Percentiles rank a stretch among this genome's conserved stretches.
phyloP scores from a whole-genome alignment of 768 basidiomycete species.

The Phlebiopsis gigantea region DNA sequence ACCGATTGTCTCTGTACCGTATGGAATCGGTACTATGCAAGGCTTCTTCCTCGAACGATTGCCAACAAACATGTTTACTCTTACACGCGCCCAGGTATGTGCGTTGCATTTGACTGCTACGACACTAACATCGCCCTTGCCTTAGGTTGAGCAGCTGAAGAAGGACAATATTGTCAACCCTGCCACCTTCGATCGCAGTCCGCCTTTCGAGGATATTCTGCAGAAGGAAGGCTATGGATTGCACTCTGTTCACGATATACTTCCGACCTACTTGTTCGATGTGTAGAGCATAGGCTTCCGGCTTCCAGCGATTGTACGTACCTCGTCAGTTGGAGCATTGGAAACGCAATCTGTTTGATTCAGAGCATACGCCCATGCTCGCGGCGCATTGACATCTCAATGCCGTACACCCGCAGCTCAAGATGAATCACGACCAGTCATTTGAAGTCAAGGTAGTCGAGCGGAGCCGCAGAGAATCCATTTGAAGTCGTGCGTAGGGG shows the following conservation, averaged over 20 bases:
- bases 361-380: no score
- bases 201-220: constrained; percentile 35
- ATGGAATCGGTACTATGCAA: constrained; percentile 57
- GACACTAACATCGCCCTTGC: neutral
- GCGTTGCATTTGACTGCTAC: neutral
- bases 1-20: constrained; percentile 62
- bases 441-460: neutral
- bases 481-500: no score
- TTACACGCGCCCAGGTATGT: constrained; percentile 66
- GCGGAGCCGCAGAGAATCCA: no score
- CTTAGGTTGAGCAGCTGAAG: constrained; percentile 57
- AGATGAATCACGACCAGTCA: neutral
- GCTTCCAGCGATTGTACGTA: no score
- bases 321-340: no score
- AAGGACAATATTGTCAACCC: constrained; percentile 49
- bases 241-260: constrained; percentile 44
- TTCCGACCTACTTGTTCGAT: constrained; percentile 44
- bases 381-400: no score
- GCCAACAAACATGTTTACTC: constrained; percentile 59
- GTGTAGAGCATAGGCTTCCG: no score
- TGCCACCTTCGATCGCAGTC: constrained; percentile 16
- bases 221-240: constrained; percentile 33
- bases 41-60: constrained; percentile 58
- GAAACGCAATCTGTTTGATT: no score
- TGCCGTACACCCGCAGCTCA: no score